phyloP scores from a whole-genome alignment of 495 filamentous ascomycete genomes.

The Aspergillus nanangensis region DNA sequence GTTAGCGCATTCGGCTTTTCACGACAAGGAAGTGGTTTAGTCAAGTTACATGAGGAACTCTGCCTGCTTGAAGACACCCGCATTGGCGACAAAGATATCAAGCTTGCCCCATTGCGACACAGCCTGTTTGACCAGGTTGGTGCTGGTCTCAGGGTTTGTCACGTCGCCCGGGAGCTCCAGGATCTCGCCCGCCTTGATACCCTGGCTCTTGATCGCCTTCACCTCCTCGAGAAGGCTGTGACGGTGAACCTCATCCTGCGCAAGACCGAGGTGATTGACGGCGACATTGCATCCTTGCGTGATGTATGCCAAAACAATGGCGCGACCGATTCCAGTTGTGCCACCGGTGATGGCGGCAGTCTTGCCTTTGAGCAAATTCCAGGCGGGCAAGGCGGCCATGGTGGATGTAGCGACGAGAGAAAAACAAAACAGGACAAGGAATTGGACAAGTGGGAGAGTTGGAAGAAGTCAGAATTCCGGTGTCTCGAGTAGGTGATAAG shows the following conservation, averaged over 20 bases:
- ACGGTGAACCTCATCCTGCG: constrained; percentile 41
- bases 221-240: constrained; percentile 43
- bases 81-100: constrained; percentile 78
- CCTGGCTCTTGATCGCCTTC: constrained; percentile 28
- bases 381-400: constrained; percentile 12
- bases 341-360: constrained; percentile 67
- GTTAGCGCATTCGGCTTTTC: too few species aligned
- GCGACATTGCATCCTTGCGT: constrained; percentile 58
- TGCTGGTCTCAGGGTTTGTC: constrained; percentile 50
- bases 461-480: not conserved
- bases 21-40: too few species aligned
- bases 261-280: constrained; percentile 60
- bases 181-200: constrained; percentile 48
- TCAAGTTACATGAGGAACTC: constrained; percentile 60
- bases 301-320: constrained; percentile 59
- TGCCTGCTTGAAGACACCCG: constrained; percentile 76
- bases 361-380: constrained; percentile 48
- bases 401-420: not conserved
- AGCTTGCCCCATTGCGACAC: constrained; percentile 52
- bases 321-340: constrained; percentile 67
- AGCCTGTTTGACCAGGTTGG: constrained; percentile 45
- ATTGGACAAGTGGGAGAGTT: too few species aligned
- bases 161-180: constrained; percentile 59
- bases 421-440: too few species aligned
- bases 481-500: too few species aligned